Evolutionary conservation across 2,329 filamentous ascomycete genomes (phyloP).

Genomic region (Calonectria ilicicola): DNA sequence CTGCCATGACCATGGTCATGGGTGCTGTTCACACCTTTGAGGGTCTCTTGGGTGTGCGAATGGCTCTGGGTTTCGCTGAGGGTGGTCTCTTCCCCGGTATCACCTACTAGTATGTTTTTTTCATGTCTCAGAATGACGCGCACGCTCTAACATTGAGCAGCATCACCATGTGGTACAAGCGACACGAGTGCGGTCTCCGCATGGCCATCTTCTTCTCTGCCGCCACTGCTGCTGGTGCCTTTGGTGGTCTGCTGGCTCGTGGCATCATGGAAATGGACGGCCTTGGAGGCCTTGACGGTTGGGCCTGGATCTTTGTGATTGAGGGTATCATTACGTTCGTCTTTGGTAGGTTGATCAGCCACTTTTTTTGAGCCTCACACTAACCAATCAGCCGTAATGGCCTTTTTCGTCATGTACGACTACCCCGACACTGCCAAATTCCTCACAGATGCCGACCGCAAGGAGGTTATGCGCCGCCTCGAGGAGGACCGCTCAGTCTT

Average conservation of each 20-base stretch:
- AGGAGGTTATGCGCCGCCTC: constrained; percentile 57
- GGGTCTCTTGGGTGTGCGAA: constrained; percentile 61
- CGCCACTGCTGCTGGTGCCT: constrained; percentile 71
- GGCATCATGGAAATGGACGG: constrained; percentile 70
- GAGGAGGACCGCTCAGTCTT: constrained; percentile 57
- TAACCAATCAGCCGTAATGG: constrained; percentile 54
- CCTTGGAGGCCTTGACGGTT: constrained; percentile 66
- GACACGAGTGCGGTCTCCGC: constrained; percentile 70
- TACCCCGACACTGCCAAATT: constrained; percentile 67
- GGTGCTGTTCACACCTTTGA: constrained; percentile 63
- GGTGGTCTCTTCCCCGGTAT: constrained; percentile 73
- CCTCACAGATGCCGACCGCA: constrained; percentile 56
- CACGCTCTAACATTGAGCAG: constrained; percentile 33
- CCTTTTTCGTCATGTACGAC: constrained; percentile 68
- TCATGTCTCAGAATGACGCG: not conserved
- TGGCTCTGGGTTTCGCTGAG: constrained; percentile 62
- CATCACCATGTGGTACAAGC: constrained; percentile 69
- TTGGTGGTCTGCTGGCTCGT: constrained; percentile 71
- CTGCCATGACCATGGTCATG: constrained; percentile 58
- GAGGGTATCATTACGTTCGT: constrained; percentile 66
- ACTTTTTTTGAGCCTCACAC: not conserved
- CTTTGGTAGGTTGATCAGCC: constrained; percentile 45
- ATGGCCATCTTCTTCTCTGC: constrained; percentile 71
- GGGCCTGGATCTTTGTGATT: constrained; percentile 86
- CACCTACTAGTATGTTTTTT: constrained; percentile 60